Conservation (phyloP, 805 yeast species). For the Saturnispora galanensis region DNA sequence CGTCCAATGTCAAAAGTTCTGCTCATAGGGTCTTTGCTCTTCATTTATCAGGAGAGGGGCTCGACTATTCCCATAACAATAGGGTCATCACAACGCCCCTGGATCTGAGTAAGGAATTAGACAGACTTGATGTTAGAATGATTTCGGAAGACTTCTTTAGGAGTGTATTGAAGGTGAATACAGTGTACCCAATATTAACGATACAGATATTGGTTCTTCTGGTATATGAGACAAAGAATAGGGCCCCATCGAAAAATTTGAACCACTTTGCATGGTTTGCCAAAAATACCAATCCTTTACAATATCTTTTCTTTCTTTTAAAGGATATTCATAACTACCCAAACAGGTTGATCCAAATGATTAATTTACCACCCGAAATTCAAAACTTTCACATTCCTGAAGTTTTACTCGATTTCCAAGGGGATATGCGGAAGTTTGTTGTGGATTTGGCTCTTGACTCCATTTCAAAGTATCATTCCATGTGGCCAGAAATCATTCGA, state of each 20-base stretch:
- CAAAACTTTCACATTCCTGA: slow-evolving; percentile 7
- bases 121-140: slow-evolving; percentile 5
- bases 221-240: slow-evolving; percentile 10
- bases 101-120: slow-evolving; percentile 4
- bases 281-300: slow-evolving; percentile 12
- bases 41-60: slow-evolving; percentile 9
- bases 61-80: slow-evolving; percentile 10
- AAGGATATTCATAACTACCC: slow-evolving; percentile 12
- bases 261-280: slow-evolving; percentile 11
- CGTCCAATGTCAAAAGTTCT: slow-evolving; percentile 66
- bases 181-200: not conserved
- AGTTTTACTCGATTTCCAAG: slow-evolving; percentile 5
- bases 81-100: slow-evolving; percentile 8
- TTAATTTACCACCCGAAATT: slow-evolving; percentile 9
- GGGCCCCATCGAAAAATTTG: not conserved
- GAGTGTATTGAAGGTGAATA: slow-evolving; percentile 6
- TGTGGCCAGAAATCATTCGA: slow-evolving; percentile 4
- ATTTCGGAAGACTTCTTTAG: slow-evolving; percentile 8
- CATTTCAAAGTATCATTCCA: not conserved
- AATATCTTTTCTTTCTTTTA: slow-evolving; percentile 10
- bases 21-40: slow-evolving; percentile 28
- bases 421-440: slow-evolving; percentile 9
- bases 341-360: slow-evolving; percentile 5
- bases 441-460: slow-evolving; percentile 7
- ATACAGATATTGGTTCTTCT: slow-evolving; percentile 8